A percentile compares a stretch with the other conserved stretches of the same genome.
phyloP scores from a whole-genome alignment of 192 early-diverging fungal genomes.

The Kickxella alabastrina region DNA sequence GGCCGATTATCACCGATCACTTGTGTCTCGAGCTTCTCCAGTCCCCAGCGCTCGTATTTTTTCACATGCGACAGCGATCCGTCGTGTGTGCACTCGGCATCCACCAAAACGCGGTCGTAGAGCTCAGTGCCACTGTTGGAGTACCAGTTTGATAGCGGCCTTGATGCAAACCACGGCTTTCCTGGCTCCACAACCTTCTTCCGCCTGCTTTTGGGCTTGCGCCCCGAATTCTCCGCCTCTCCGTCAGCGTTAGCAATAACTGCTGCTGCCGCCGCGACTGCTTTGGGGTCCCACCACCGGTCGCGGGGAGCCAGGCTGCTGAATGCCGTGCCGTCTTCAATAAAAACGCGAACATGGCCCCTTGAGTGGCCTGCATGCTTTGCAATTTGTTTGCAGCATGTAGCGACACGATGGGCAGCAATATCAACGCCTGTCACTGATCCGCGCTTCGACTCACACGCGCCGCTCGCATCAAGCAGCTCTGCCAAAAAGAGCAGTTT shows the following conservation, averaged over 20 bases:
- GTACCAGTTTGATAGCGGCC: slow-evolving; percentile 60
- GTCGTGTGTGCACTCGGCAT: slow-evolving; percentile 87
- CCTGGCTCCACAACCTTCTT: not conserved
- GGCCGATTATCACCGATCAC: slow-evolving; percentile 64
- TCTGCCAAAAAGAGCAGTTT: slow-evolving; percentile 84
- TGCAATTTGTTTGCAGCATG: slow-evolving; percentile 68
- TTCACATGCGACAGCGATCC: slow-evolving; percentile 77
- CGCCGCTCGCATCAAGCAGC: slow-evolving; percentile 30
- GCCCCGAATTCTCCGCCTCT: too few relatives aligned
- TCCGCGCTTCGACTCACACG: slow-evolving; percentile 50
- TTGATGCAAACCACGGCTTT: slow-evolving; percentile 74
- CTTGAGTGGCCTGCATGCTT: slow-evolving; percentile 58
- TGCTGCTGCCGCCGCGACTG: not conserved
- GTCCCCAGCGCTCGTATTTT: slow-evolving; percentile 76
- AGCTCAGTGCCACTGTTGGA: slow-evolving; percentile 46
- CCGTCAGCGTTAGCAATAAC: not conserved
- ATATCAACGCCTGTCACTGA: slow-evolving; percentile 94
- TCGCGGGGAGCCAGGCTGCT: slow-evolving; percentile 58
- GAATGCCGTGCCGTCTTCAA: slow-evolving; percentile 82
- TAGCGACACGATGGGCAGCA: slow-evolving; percentile 63
- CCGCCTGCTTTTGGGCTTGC: not conserved
- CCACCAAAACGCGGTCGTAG: slow-evolving; percentile 69
- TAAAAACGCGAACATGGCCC: slow-evolving; percentile 61
- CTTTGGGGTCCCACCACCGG: slow-evolving; percentile 37
- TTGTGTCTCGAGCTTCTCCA: slow-evolving; percentile 75